phyloP scores from a whole-genome alignment of 2,329 filamentous ascomycete genomes.

The Incumbomyces lentus region DNA sequence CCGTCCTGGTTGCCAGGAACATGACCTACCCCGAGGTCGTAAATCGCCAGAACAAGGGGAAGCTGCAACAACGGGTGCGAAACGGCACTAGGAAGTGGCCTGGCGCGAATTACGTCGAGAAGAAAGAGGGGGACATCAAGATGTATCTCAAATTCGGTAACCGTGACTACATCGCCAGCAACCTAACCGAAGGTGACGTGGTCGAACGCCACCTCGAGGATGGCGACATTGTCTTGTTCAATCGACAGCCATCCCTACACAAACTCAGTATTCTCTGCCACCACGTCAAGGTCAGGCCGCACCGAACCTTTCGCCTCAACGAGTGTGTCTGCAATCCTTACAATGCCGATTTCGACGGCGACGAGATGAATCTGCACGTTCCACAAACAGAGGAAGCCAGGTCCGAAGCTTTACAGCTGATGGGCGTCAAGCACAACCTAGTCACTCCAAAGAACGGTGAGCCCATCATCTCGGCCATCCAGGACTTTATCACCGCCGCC shows the following conservation, averaged over 20 bases:
- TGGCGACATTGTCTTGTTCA: slow-evolving; percentile 92
- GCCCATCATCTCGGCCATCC: slow-evolving; percentile 96
- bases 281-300: slow-evolving; percentile 82
- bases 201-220: slow-evolving; percentile 94
- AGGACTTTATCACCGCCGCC: slow-evolving; percentile 96
- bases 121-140: slow-evolving; percentile 55
- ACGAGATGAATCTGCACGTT: slow-evolving; percentile 98
- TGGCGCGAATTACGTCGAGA: slow-evolving; percentile 73
- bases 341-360: slow-evolving; percentile 97
- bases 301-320: slow-evolving; percentile 92
- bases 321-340: slow-evolving; percentile 98
- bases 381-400: slow-evolving; percentile 95
- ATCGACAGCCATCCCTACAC: slow-evolving; percentile 92
- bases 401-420: slow-evolving; percentile 87
- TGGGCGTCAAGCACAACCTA: slow-evolving; percentile 96
- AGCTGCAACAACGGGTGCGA: slow-evolving; percentile 61
- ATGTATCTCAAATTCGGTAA: slow-evolving; percentile 67
- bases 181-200: slow-evolving; percentile 71
- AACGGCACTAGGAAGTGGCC: slow-evolving; percentile 74
- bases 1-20: slow-evolving; percentile 84
- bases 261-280: slow-evolving; percentile 98
- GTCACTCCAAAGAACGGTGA: slow-evolving; percentile 95
- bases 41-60: slow-evolving; percentile 73
- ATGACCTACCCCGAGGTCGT: slow-evolving; percentile 90
- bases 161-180: slow-evolving; percentile 58